Conservation (phyloP, 768 basidiomycete species). For the Boletus reticuloceps region DNA sequence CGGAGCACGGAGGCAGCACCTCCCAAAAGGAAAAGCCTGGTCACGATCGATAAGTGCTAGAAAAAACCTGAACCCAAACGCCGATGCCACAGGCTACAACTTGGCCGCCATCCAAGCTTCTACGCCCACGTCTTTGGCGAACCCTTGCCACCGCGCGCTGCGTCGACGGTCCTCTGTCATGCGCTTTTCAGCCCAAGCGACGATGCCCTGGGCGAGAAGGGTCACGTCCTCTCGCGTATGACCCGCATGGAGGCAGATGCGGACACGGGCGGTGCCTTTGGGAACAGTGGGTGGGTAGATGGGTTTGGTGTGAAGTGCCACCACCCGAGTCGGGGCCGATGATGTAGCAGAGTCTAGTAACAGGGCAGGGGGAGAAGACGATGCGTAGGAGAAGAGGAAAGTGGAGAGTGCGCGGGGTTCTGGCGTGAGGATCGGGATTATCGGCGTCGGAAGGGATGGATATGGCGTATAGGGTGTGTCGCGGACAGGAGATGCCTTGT, state of each 20-base stretch:
- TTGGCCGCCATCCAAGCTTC: slow-evolving; percentile 31
- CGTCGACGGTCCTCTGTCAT: slow-evolving; percentile 4
- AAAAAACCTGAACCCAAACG: too few relatives aligned
- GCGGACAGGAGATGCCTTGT: too few relatives aligned
- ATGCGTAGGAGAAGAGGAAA: slow-evolving; percentile 34
- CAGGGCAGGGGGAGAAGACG: background rate
- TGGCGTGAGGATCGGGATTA: slow-evolving; percentile 80
- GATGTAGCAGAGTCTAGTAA: background rate
- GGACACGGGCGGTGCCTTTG: slow-evolving; percentile 76
- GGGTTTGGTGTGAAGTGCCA: slow-evolving; percentile 64
- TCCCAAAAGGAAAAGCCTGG: too few relatives aligned
- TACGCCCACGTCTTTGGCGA: slow-evolving; percentile 16
- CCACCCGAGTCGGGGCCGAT: slow-evolving; percentile 10
- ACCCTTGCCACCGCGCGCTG: slow-evolving; percentile 7
- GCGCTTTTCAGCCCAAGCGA: slow-evolving; percentile 29
- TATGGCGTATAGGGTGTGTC: background rate
- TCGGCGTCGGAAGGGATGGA: slow-evolving; percentile 53
- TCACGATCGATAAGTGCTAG: too few relatives aligned
- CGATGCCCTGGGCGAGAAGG: slow-evolving; percentile 45
- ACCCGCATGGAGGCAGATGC: slow-evolving; percentile 53
- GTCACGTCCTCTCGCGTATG: slow-evolving; percentile 67
- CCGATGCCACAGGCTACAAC: slow-evolving; percentile 5
- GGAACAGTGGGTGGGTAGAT: slow-evolving; percentile 91
- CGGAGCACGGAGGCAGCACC: too few relatives aligned
- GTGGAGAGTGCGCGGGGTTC: slow-evolving; percentile 41